phyloP scores from a whole-genome alignment of 257 asterid genomes.

The Knoxia roxburghii region DNA sequence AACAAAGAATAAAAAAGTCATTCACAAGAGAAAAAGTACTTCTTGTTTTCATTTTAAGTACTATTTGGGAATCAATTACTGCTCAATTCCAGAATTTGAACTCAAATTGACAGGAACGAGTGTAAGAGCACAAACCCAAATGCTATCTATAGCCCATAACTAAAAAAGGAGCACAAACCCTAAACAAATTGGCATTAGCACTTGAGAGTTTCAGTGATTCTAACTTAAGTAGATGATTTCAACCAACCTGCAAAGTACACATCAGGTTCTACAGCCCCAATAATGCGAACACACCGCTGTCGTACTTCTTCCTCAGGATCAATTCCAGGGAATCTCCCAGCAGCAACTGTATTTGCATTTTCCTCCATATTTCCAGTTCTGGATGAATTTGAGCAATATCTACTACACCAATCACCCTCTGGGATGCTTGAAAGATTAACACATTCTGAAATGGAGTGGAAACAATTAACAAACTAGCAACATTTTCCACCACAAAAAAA shows the following conservation, averaged over 20 bases:
- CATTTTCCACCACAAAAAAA: not conserved
- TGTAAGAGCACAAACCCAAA: not conserved
- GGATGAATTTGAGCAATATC: constrained; percentile 55
- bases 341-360: constrained; percentile 76
- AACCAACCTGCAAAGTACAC: constrained; percentile 77
- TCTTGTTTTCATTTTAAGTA: not conserved
- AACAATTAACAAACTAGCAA: not conserved
- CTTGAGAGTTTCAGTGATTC: constrained; percentile 7
- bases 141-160: not conserved
- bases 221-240: constrained; percentile 11
- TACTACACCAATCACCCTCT: constrained; percentile 70
- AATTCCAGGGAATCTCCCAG: constrained; percentile 79
- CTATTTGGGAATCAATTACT: not conserved
- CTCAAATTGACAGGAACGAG: not conserved
- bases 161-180: not conserved
- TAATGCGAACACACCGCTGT: constrained; percentile 65
- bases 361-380: constrained; percentile 52
- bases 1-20: constrained; percentile 13
- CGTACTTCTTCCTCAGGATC: constrained; percentile 74
- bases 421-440: constrained; percentile 48
- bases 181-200: not conserved
- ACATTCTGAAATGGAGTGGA: constrained; percentile 47
- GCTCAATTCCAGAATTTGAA: not conserved
- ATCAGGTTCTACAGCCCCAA: constrained; percentile 47
- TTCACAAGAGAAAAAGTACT: not conserved